These are phyloP conservation scores for Colletotrichum euphorbiae DNA, from an alignment of 2,329 filamentous ascomycete species.

Conservation along the genomic window DNA sequence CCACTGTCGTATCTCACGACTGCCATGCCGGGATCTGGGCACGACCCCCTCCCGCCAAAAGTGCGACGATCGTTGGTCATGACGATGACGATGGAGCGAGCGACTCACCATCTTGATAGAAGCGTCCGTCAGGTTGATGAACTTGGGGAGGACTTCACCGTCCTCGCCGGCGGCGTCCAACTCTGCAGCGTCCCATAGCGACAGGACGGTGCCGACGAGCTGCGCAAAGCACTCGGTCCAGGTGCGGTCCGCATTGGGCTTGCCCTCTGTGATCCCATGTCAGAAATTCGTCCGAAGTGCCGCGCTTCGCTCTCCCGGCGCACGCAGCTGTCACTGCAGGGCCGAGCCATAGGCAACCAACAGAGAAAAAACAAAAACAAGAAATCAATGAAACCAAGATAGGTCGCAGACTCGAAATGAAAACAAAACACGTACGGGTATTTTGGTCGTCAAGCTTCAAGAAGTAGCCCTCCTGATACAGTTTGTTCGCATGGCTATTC, in stretches of 20 bases:
- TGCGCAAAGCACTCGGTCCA: slow-evolving; percentile 99
- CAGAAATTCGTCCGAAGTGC: slow-evolving; percentile 14
- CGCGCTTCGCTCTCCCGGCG: neutral
- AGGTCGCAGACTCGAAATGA: neutral
- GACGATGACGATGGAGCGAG: neutral
- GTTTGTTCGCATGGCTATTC: slow-evolving; percentile 94
- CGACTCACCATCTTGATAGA: slow-evolving; percentile 92
- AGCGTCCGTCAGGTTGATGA: slow-evolving; percentile 96
- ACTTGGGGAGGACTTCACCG: slow-evolving; percentile 87
- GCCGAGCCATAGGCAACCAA: neutral
- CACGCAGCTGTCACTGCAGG: neutral
- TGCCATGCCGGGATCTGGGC: slow-evolving; percentile 1
- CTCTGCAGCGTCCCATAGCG: slow-evolving; percentile 94
- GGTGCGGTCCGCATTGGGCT: slow-evolving; percentile 84
- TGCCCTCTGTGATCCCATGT: slow-evolving; percentile 72
- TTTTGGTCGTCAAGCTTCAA: slow-evolving; percentile 96
- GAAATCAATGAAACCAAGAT: neutral
- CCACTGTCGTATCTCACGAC: slow-evolving; percentile 11
- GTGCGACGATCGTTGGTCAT: neutral
- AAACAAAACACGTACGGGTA: slow-evolving; percentile 71
- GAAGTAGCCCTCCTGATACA: slow-evolving; percentile 98
- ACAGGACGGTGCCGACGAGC: slow-evolving; percentile 92
- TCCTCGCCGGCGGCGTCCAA: slow-evolving; percentile 88
- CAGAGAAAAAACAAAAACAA: neutral
- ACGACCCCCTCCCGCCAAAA: slow-evolving; percentile 6